Percentiles rank a stretch among this genome's conserved stretches.
Conservation (phyloP, 2,329 filamentous ascomycete species). For the Pseudopyrenochaeta lycopersici region DNA sequence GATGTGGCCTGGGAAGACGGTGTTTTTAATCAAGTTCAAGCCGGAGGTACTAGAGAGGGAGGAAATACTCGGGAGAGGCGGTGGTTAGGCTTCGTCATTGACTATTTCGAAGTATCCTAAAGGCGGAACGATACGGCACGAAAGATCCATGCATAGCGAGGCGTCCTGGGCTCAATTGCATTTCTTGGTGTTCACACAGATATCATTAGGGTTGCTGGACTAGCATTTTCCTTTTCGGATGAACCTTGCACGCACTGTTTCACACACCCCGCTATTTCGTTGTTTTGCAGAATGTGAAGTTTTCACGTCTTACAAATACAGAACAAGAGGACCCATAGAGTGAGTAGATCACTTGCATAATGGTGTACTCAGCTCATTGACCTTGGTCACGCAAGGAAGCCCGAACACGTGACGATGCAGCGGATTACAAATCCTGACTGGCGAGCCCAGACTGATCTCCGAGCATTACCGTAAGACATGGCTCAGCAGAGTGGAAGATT, state of each 20-base stretch:
- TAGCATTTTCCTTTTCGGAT: not conserved
- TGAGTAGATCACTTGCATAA: no score
- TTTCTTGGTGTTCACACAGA: not conserved
- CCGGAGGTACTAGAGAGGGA: constrained; percentile 92
- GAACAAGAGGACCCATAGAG: no score
- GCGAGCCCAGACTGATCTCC: constrained; percentile 9
- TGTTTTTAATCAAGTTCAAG: constrained; percentile 93
- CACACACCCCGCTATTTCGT: no score
- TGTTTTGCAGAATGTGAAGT: no score
- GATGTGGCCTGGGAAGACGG: constrained; percentile 95
- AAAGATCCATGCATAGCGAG: constrained; percentile 22
- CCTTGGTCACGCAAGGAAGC: constrained; percentile 12
- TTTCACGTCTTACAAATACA: no score
- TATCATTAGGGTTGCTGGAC: no score
- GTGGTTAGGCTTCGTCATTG: constrained; percentile 41
- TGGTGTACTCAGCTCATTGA: constrained; percentile 2
- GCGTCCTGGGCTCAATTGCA: constrained; percentile 13
- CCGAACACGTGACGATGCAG: constrained; percentile 9
- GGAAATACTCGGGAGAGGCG: constrained; percentile 74
- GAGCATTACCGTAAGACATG: constrained; percentile 12
- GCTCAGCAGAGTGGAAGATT: constrained; percentile 25
- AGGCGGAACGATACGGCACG: not conserved
- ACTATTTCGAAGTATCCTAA: no score
- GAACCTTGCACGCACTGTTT: no score
- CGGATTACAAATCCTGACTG: constrained; percentile 33